Base-by-base conservation (phyloP, 805 yeast species). In the Yarrowia osloensis region DNA sequence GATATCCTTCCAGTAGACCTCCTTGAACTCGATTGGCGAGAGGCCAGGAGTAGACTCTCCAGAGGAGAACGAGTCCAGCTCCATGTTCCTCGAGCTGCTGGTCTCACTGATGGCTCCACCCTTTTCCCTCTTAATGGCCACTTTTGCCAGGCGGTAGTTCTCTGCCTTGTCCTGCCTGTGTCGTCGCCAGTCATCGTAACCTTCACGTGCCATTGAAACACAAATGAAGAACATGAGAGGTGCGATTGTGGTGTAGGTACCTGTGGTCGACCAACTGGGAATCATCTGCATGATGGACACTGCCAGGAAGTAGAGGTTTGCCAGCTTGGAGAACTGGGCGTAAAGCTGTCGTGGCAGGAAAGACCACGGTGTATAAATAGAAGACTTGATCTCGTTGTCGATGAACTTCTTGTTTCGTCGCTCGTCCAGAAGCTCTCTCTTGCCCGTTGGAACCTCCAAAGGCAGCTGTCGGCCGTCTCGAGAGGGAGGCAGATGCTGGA, bases 231-330 rank as follows among this genome's bases (percentile, higher is more conserved):
- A 84, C 76, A 88, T 79, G 67, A 95, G 81, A 1, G 99, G 98
- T 46, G 93, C 83, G 72, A 95, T 94, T 1, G 99, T 95, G 3
- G 98, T 95, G 74, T 86, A 91, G 13, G 92, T 89, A 68, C 98
- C 99, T 0, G 99, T 95, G 6, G 99, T 91, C 1, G 97, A 91
- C 98, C 97, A 95, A 2, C 92, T 86, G 0, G 99, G 98, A 57
- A 95, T 88, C 93, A 94, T 88, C 75, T 95, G 99, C 81, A 95
- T 80, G 69, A 95, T 89, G 2, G 98, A 93, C 19, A 95, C 95
- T 2, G 87, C 81, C 84, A 95, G 79, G 77, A 95, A 95, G 76
- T 95, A 94, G 12, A 93, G 81, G 75, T 95, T 95, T 31, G 99
- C 99, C 52, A 95, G 73, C 74, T 91, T 94, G 26, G 97, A 91